A percentile compares a stretch with the other conserved stretches of the same genome.
Conservation (phyloP, 768 basidiomycete species). For the Plicaturopsis crispa region DNA sequence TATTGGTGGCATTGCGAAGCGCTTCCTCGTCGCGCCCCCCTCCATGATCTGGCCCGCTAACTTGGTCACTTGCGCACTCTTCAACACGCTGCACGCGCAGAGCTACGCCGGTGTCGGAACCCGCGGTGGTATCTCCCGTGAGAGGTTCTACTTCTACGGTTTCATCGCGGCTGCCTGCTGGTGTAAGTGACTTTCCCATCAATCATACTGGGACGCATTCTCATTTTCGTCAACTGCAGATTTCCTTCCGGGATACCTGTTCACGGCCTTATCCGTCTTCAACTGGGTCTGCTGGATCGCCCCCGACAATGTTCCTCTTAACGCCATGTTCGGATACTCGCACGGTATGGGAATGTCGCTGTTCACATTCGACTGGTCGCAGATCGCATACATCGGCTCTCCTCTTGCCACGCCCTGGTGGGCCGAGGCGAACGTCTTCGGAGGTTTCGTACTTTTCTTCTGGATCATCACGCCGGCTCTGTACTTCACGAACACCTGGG, state of each 20-base stretch:
- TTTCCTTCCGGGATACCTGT: slow-evolving; percentile 29
- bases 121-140: slow-evolving; percentile 42
- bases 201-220: too few species aligned
- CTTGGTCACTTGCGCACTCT: slow-evolving; percentile 84
- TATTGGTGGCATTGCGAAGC: slow-evolving; percentile 79
- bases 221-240: too few species aligned
- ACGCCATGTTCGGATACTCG: slow-evolving; percentile 23
- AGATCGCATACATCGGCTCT: slow-evolving; percentile 28
- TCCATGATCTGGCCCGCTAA: slow-evolving; percentile 99
- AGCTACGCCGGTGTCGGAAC: slow-evolving; percentile 46
- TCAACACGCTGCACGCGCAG: slow-evolving; percentile 96
- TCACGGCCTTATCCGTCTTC: slow-evolving; percentile 26
- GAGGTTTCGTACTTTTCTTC: slow-evolving; percentile 34
- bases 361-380: slow-evolving; percentile 32
- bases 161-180: slow-evolving; percentile 23
- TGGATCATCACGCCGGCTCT: slow-evolving; percentile 27
- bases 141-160: slow-evolving; percentile 40
- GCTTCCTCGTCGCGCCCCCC: slow-evolving; percentile 94
- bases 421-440: slow-evolving; percentile 23
- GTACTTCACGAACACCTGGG: slow-evolving; percentile 29
- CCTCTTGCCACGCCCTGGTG: slow-evolving; percentile 34
- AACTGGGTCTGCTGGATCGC: slow-evolving; percentile 39
- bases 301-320: slow-evolving; percentile 30
- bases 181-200: slow-evolving; percentile 19
- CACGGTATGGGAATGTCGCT: slow-evolving; percentile 25